Evolutionary conservation across 805 yeast species (phyloP).

Genomic region (Saccharomycopsis javanensis): DNA sequence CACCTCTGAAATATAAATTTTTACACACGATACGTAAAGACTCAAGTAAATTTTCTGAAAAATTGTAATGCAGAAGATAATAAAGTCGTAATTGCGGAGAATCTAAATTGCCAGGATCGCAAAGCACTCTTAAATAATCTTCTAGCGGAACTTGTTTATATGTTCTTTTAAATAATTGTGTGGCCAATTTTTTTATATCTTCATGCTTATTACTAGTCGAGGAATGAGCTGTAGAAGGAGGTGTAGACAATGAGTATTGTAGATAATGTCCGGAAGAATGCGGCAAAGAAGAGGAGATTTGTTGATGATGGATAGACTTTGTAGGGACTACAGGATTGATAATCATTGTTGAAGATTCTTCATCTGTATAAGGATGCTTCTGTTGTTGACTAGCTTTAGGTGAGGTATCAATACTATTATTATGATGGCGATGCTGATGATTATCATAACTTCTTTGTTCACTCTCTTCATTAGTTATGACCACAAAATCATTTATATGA

Average conservation of each 20-base stretch:
- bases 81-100: slow-evolving; percentile 14
- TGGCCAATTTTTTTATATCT: slow-evolving; percentile 13
- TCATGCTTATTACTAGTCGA: neutral
- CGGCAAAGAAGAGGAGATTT: neutral
- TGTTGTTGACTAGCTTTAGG: neutral
- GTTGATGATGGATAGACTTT: neutral
- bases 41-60: slow-evolving; percentile 11
- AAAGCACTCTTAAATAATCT: slow-evolving; percentile 16
- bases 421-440: neutral
- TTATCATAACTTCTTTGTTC: neutral
- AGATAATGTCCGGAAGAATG: neutral
- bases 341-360: neutral
- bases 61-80: slow-evolving; percentile 16
- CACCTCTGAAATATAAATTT: slow-evolving; percentile 90
- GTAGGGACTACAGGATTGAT: neutral
- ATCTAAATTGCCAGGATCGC: slow-evolving; percentile 15
- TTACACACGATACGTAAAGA: slow-evolving; percentile 63
- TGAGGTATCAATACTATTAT: neutral
- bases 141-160: slow-evolving; percentile 15
- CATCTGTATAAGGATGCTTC: neutral
- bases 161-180: slow-evolving; percentile 9
- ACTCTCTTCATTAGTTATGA: neutral
- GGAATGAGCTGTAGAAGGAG: neutral
- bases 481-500: neutral
- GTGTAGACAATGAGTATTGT: slow-evolving; percentile 8